Base-by-base conservation (phyloP, 768 basidiomycete species). In the Chiua virens region DNA sequence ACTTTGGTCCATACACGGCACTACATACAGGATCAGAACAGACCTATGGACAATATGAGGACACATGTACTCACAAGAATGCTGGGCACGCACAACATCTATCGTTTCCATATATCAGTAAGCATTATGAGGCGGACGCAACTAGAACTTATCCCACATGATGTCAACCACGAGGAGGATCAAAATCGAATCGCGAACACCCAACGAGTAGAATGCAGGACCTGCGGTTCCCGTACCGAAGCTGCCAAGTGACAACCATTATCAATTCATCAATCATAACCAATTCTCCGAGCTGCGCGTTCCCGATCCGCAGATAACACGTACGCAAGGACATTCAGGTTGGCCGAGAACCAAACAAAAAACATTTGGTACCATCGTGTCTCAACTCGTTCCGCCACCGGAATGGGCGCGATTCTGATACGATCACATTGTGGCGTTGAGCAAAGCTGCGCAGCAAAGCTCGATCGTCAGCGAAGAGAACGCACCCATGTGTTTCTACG, bases 1-100 rank as follows among this genome's bases (percentile, higher is more conserved):
- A 62, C 50, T 79, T 78, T 2, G 82, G 81, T 1, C 82, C 79
- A 43, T 78, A 80, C 3, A 76, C 74, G 3, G 78, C 75, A 48
- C 78, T 79, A 51, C 25, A 8, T 18, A 11, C 35, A 28, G 8
- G 9, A 37, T 48, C n/a, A 63, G 36, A 35, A 34, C 30, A 14
- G 30, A 17, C 17, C 3, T 23, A 11, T 17, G 15, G 27, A 5
- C 5, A 23, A 42, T 10, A 38, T 2, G 18, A 47, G 10, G 9
- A 20, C 9, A 18, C 20, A 8, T 4, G 10, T 0, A 32, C 74
- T 55, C 49, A 75, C 75, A 72, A 74, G 56, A 67, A 71, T 0
- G 75, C 70, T 0, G 75, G 75, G 10, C 74, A 37, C 5, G 63
- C 18, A 43, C 71, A 74, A 34, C 49, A 52, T 8, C 75, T 76